Evolutionary conservation across 169 alveolate species (phyloP), one percentile per base, ranked within the genome.

Genomic region (Plasmodium cynomolgi): DNA sequence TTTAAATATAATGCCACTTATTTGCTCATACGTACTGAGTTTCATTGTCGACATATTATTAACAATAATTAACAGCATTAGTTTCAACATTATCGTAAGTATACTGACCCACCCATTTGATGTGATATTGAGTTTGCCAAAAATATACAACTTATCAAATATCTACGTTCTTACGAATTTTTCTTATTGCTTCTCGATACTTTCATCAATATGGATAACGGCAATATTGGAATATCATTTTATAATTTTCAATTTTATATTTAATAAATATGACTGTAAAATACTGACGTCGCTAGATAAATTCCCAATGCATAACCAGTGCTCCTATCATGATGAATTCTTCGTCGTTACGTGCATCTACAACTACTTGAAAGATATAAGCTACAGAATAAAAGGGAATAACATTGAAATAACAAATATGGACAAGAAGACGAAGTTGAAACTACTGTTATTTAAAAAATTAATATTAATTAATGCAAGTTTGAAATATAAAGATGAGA

Each of bases 141-240:
- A 56, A 54, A 85, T 85, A 85, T 85, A 85, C 47, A 85, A 85
- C 71, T 77, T 85, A 85, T 85, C 93, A 71, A 85, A 85, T 33
- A 85, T 85, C 71, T 85, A 85, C 80, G 93, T 85, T 56, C 83
- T 85, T 85, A 85, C 54, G 44, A 85, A 77, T 74, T 85, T 85
- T 77, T 85, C 93, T n/a, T 85, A 73, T 85, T 85, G 93, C 81
- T 29, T 85, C 3, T 85, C 93, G 15, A 85, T 85, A 75, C 72
- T 85, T 85, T 85, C 93, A n/a, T 47, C 93, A 74, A 85, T 85
- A 85, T 85, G 93, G 93, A 85, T 85, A 85, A 54, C 93, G 80
- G 80, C 93, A 29, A 77, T 85, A 50, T 74, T 85, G 81, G 93
- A 85, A 75, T 85, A 85, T 56, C 93, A 85, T 77, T 85, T 85